These are phyloP conservation scores for Phialophora macrospora DNA, from an alignment of 2,329 filamentous ascomycete genomes.

Conservation along the genomic window DNA sequence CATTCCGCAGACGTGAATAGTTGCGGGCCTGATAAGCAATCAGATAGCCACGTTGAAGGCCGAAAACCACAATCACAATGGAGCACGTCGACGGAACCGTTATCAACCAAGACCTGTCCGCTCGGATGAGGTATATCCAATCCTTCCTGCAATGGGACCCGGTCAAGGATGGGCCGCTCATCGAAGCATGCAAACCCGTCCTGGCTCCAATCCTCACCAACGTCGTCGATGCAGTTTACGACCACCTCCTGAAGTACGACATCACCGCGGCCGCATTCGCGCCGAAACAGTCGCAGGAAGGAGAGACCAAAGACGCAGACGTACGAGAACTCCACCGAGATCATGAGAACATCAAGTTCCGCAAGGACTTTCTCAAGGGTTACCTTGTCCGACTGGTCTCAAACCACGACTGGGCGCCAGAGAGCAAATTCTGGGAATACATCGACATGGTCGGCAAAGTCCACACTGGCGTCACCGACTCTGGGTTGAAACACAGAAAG, in stretches of 20 bases:
- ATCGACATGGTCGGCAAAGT: constrained; percentile 43
- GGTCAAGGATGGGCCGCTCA: constrained; percentile 38
- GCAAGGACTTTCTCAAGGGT: constrained; percentile 42
- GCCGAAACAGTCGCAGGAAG: constrained; percentile 38
- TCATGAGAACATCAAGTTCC: constrained; percentile 42
- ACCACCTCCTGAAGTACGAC: constrained; percentile 41
- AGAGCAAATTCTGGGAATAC: constrained; percentile 42
- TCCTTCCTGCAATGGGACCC: constrained; percentile 41
- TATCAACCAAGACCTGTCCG: constrained; percentile 28
- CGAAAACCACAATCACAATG: constrained; percentile 21
- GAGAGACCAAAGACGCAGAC: constrained; percentile 12
- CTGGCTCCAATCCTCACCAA: constrained; percentile 40
- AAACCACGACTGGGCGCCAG: constrained; percentile 42
- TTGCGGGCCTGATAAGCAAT: neutral
- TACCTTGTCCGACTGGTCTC: constrained; percentile 41
- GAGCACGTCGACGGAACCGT: constrained; percentile 31
- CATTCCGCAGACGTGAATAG: neutral
- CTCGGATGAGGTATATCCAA: constrained; percentile 40
- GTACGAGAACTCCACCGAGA: constrained; percentile 34
- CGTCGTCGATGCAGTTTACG: constrained; percentile 42
- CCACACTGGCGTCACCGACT: constrained; percentile 40
- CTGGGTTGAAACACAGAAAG: constrained; percentile 40
- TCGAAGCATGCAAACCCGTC: constrained; percentile 38
- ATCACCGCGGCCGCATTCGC: constrained; percentile 43
- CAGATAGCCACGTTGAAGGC: neutral